These are phyloP conservation scores for Leccinellum albellum DNA, from an alignment of 768 basidiomycete species.

Conservation along the genomic window DNA sequence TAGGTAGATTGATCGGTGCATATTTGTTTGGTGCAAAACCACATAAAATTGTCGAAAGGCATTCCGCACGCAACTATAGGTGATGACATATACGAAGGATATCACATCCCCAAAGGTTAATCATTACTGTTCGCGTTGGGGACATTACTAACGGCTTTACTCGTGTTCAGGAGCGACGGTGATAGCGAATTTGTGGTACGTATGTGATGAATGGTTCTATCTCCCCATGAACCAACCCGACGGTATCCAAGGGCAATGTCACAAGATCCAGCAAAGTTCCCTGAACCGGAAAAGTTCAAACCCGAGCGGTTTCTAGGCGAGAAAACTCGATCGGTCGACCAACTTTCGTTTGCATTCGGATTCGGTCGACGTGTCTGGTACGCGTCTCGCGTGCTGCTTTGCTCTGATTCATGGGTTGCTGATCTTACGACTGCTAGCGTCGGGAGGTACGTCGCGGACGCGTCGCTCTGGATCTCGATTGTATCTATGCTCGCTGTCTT, in stretches of 20 bases:
- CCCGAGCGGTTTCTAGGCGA: not conserved
- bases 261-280: not conserved
- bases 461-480: not conserved
- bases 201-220: not conserved
- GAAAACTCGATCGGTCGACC: not conserved
- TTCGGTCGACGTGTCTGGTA: not conserved
- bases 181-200: not conserved
- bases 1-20: not conserved
- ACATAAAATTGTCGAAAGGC: not conserved
- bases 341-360: not conserved
- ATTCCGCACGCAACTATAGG: not conserved
- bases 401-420: not conserved
- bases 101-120: not conserved
- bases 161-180: not conserved
- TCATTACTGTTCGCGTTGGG: not conserved
- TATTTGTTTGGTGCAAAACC: not conserved
- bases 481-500: not conserved
- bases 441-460: not conserved
- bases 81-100: not conserved
- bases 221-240: not conserved
- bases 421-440: not conserved
- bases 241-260: not conserved
- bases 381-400: not conserved
- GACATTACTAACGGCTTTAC: not conserved
- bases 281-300: not conserved